Percentiles rank a stretch among this genome's conserved stretches.
These are phyloP conservation scores for Acacia confusa DNA, from an alignment of 306 rosid species.

Conservation along the genomic window DNA sequence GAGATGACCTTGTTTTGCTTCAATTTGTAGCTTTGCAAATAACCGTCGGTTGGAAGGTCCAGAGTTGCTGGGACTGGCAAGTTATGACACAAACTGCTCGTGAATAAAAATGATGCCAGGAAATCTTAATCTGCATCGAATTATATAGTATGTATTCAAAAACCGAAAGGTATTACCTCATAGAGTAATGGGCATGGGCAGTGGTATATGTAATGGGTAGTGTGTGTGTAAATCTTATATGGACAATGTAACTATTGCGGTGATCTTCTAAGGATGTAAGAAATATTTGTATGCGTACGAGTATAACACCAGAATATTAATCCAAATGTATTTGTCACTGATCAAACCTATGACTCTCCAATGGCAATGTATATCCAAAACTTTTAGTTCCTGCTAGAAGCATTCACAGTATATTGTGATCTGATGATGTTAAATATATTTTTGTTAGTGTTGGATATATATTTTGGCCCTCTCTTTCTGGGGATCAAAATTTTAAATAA, in stretches of 20 bases:
- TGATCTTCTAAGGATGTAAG: constrained; percentile 36
- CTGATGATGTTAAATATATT: background rate
- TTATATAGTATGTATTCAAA: constrained; percentile 46
- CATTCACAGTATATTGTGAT: background rate
- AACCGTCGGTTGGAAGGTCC: constrained; percentile 94
- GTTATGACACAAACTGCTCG: constrained; percentile 90
- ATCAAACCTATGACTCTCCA: constrained; percentile 5
- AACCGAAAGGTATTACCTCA: constrained; percentile 45
- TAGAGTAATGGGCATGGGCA: constrained; percentile 65
- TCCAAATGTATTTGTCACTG: constrained; percentile 24
- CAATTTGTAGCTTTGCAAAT: constrained; percentile 73
- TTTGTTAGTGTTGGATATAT: background rate
- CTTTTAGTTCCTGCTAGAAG: background rate
- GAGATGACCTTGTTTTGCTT: constrained; percentile 34
- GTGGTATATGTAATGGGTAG: constrained; percentile 44
- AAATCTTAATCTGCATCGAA: constrained; percentile 37
- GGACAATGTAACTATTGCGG: constrained; percentile 42
- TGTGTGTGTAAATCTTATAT: constrained; percentile 64
- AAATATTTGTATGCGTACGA: constrained; percentile 53
- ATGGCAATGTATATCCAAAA: background rate
- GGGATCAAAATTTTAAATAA: background rate
- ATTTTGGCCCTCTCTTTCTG: background rate
- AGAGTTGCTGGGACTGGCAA: constrained; percentile 89
- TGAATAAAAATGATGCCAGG: constrained; percentile 44
- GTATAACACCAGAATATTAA: constrained; percentile 49